Evolutionary conservation across 2,329 filamentous ascomycete genomes (phyloP).

Genomic region (Fusarium setosum): DNA sequence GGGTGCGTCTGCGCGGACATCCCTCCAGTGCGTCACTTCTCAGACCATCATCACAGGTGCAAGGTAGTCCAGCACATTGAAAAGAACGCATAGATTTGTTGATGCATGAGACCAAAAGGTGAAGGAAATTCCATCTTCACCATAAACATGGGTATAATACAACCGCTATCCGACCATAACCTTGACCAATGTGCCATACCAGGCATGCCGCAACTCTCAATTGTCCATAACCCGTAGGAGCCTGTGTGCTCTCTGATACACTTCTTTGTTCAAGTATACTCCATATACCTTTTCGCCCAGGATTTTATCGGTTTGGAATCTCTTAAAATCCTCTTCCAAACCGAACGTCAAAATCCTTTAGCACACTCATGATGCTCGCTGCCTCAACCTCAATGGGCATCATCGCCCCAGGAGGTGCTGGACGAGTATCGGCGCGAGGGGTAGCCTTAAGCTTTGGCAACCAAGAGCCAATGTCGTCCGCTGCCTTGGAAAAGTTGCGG

Average conservation of each 20-base stretch:
- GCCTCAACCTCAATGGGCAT: conserved; percentile 83
- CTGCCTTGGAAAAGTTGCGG: conserved; percentile 78
- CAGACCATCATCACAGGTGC: conserved; percentile 9
- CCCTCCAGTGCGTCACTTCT: conserved; percentile 5
- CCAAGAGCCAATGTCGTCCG: conserved; percentile 80
- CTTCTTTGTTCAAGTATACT: conserved; percentile 20
- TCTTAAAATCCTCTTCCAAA: conserved; percentile 64
- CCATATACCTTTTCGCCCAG: conserved; percentile 12
- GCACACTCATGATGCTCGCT: conserved; percentile 86
- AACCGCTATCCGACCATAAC: conserved; percentile 42
- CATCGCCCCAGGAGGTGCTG: conserved; percentile 51
- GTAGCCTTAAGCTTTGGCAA: conserved; percentile 77
- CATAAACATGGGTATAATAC: conserved; percentile 46
- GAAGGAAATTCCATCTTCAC: conserved; percentile 34
- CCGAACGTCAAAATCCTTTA: conserved; percentile 82
- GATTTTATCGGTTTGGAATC: conserved; percentile 28
- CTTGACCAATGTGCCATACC: conserved; percentile 33
- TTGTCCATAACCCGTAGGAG: conserved; percentile 13
- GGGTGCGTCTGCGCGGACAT: neutral
- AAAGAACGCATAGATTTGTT: conserved; percentile 41
- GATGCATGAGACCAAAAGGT: conserved; percentile 36
- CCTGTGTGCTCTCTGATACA: conserved; percentile 13
- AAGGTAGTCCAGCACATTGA: conserved; percentile 5
- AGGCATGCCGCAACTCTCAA: conserved; percentile 27
- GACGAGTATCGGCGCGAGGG: conserved; percentile 48